Percentiles rank a stretch among this genome's conserved stretches.
phyloP scores from a whole-genome alignment of 2,329 filamentous ascomycete species.

The Fusarium marasasianum region DNA sequence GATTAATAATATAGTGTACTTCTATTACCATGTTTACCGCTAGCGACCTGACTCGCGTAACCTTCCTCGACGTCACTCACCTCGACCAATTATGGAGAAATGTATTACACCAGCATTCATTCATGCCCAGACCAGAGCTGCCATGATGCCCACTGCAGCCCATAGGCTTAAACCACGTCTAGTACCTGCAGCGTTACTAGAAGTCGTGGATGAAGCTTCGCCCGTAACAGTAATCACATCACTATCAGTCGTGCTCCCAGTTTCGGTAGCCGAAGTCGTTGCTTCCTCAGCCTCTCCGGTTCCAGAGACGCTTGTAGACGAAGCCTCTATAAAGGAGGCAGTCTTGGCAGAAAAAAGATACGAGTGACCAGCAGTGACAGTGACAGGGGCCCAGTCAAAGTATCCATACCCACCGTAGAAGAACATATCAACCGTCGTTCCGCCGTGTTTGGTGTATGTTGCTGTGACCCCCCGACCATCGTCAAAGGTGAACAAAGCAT shows the following conservation, averaged over 20 bases:
- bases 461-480: background rate
- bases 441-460: background rate
- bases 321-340: background rate
- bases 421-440: background rate
- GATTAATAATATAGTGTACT: background rate
- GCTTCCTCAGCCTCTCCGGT: background rate
- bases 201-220: background rate
- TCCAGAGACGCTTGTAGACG: background rate
- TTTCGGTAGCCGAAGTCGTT: background rate
- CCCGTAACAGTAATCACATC: background rate
- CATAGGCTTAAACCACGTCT: background rate
- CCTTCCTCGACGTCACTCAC: too few relatives aligned
- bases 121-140: background rate
- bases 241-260: background rate
- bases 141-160: background rate
- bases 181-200: background rate
- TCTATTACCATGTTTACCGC: rapidly evolving
- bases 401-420: background rate
- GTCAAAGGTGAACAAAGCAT: background rate
- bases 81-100: rapidly evolving
- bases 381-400: background rate
- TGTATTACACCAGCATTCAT: background rate
- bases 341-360: background rate
- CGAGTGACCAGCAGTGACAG: background rate
- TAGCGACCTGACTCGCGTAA: too few relatives aligned